A percentile compares a stretch with the other conserved stretches of the same genome.
Evolutionary conservation across 257 asterid species (phyloP).

Genomic region (Solanum tarapatanum): DNA sequence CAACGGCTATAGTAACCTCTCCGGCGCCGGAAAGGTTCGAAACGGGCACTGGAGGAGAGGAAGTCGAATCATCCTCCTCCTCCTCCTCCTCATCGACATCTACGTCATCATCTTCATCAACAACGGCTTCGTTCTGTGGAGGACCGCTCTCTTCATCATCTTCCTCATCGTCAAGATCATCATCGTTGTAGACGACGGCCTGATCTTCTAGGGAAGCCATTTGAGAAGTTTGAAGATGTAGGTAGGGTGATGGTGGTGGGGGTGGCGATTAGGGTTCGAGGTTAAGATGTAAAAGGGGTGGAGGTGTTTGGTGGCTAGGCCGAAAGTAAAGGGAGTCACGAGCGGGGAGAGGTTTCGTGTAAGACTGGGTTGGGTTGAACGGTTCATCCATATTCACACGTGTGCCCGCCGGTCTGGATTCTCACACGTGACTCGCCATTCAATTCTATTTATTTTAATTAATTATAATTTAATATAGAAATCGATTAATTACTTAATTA

Average conservation of each 20-base stretch:
- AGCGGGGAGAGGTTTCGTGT: not conserved
- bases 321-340: not conserved
- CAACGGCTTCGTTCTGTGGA: not conserved
- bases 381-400: not conserved
- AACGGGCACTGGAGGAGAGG: slow-evolving; percentile 21
- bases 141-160: not conserved
- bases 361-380: slow-evolving; percentile 6
- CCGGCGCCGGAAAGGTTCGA: slow-evolving; percentile 8
- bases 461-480: not conserved
- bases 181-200: slow-evolving; percentile 6
- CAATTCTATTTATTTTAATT: not conserved
- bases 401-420: not conserved
- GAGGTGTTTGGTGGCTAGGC: not conserved
- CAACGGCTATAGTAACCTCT: slow-evolving; percentile 55
- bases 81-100: slow-evolving; percentile 39
- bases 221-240: not conserved
- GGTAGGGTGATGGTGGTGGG: not conserved
- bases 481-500: not conserved
- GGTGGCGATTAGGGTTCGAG: not conserved
- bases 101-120: slow-evolving; percentile 19
- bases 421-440: not conserved
- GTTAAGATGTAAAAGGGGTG: not conserved
- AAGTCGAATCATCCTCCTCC: slow-evolving; percentile 31
- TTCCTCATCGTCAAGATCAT: not conserved
- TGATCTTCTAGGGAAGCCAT: slow-evolving; percentile 15